Evolutionary conservation across 2,329 filamentous ascomycete genomes (phyloP).

Genomic region (Claviceps fusiformis): DNA sequence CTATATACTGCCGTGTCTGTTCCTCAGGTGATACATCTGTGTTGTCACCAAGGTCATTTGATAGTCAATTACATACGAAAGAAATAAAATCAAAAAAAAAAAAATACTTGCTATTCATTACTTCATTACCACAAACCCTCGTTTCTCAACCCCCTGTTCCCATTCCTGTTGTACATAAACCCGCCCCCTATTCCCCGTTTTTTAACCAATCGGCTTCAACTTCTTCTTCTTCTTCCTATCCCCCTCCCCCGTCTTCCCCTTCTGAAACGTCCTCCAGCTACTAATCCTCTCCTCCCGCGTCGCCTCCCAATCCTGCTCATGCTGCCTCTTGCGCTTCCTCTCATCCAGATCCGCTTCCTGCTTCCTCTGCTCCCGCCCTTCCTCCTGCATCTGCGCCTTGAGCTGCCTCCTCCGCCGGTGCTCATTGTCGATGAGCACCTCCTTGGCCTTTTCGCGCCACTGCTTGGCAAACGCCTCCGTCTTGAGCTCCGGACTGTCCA

Average conservation of each 20-base stretch:
- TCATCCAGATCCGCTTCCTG: slow-evolving; percentile 74
- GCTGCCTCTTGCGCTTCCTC: slow-evolving; percentile 75
- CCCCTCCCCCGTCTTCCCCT: slow-evolving; percentile 44
- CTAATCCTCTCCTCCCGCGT: slow-evolving; percentile 82
- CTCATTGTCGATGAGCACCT: slow-evolving; percentile 88
- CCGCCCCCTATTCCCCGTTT: not conserved
- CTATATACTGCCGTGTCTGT: too few species aligned
- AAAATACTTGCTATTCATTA: not conserved
- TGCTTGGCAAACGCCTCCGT: slow-evolving; percentile 68
- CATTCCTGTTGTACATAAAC: not conserved
- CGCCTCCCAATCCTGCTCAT: slow-evolving; percentile 91
- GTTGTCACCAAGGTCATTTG: too few species aligned
- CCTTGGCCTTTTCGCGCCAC: slow-evolving; percentile 83
- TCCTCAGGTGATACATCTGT: too few species aligned
- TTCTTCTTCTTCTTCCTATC: slow-evolving; percentile 59
- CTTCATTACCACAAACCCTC: not conserved
- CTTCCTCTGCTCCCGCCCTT: slow-evolving; percentile 76
- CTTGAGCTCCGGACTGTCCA: slow-evolving; percentile 76
- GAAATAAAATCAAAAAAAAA: not conserved
- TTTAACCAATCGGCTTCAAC: slow-evolving; percentile 46
- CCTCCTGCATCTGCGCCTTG: slow-evolving; percentile 92
- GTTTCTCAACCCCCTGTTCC: too few species aligned
- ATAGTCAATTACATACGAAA: too few species aligned
- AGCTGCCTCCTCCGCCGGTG: slow-evolving; percentile 69
- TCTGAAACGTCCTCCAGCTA: slow-evolving; percentile 88